A percentile compares a stretch with the other conserved stretches of the same genome.
Evolutionary conservation across 257 asterid species (phyloP).

Genomic region (Plantago ovata): DNA sequence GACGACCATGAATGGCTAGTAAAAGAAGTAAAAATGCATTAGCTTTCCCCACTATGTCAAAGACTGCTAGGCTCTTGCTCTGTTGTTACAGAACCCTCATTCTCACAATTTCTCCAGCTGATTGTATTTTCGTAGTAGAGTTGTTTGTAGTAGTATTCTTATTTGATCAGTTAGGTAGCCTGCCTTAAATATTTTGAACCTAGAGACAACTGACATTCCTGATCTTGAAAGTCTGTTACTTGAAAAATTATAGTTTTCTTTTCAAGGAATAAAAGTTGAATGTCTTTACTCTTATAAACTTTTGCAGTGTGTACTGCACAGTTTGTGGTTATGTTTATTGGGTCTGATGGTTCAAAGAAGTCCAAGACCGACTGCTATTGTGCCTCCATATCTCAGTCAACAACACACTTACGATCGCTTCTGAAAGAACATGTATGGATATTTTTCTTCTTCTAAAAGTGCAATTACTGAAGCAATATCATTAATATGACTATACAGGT

Average conservation of each 20-base stretch:
- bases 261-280: slow-evolving; percentile 7
- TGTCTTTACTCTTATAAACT: slow-evolving; percentile 19
- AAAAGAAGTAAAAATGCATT: too few relatives aligned
- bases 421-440: slow-evolving; percentile 77
- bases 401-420: slow-evolving; percentile 77
- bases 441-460: slow-evolving; percentile 13
- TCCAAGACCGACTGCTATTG: slow-evolving; percentile 41
- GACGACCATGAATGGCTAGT: too few relatives aligned
- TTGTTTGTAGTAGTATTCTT: too few relatives aligned
- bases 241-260: slow-evolving; percentile 15
- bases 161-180: too few relatives aligned
- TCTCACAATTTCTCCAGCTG: too few relatives aligned
- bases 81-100: too few relatives aligned
- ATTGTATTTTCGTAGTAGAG: too few relatives aligned
- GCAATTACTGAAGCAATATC: slow-evolving; percentile 1
- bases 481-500: not conserved
- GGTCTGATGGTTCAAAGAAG: slow-evolving; percentile 36
- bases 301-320: slow-evolving; percentile 75
- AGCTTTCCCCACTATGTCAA: too few relatives aligned
- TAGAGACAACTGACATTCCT: too few relatives aligned
- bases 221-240: too few relatives aligned
- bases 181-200: too few relatives aligned
- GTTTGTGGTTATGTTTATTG: slow-evolving; percentile 85
- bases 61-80: too few relatives aligned
- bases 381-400: slow-evolving; percentile 89